phyloP scores from a whole-genome alignment of 352 stramenopile species.

The Phytophthora fragariaefolia region DNA sequence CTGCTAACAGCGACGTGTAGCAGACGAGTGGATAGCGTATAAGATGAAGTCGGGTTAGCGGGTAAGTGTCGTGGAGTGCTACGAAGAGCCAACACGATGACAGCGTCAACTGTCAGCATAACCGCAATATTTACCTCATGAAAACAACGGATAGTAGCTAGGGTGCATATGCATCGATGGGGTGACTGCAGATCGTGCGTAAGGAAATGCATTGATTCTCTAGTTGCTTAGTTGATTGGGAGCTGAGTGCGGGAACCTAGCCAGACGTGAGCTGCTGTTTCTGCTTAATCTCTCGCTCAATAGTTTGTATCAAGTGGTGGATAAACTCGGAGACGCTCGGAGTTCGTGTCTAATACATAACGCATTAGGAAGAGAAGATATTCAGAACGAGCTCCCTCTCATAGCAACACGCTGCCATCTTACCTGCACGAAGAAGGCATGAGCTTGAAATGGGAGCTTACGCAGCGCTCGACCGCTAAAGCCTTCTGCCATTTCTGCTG shows the following conservation, averaged over 20 bases:
- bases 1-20: constrained; percentile 7
- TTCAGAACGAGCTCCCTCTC: too few relatives aligned
- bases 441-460: constrained; percentile 88
- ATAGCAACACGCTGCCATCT: too few relatives aligned
- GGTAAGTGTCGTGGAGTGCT: constrained; percentile 8
- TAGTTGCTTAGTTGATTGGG: background rate
- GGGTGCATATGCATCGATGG: background rate
- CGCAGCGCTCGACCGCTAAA: constrained; percentile 81
- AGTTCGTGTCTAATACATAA: constrained; percentile 22
- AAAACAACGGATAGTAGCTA: constrained; percentile 1
- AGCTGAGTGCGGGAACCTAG: constrained; percentile 1
- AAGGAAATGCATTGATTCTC: background rate
- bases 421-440: constrained; percentile 78
- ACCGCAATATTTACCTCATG: constrained; percentile 27
- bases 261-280: constrained; percentile 32
- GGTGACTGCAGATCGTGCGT: background rate
- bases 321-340: constrained; percentile 36
- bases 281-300: constrained; percentile 37
- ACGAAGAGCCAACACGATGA: constrained; percentile 3
- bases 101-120: constrained; percentile 1
- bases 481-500: constrained; percentile 58
- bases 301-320: constrained; percentile 33
- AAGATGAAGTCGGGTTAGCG: constrained; percentile 8
- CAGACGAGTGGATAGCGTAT: constrained; percentile 4
- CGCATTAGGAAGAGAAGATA: constrained; percentile 8